Base-by-base conservation (phyloP, 2,329 filamentous ascomycete species). In the Fusarium sp. region DNA sequence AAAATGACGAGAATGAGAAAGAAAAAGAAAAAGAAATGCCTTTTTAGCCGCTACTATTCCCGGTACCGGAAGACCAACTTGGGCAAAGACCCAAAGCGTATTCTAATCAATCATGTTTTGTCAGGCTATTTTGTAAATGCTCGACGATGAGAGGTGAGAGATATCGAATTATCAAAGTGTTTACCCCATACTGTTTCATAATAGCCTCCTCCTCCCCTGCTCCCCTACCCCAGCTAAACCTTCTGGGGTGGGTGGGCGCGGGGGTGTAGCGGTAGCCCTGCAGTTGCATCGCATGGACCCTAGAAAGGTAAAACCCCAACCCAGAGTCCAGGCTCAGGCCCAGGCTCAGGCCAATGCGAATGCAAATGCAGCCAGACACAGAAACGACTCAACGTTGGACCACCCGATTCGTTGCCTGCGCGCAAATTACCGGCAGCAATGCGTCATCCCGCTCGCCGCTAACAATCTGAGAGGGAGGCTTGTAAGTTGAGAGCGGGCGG, bases 101-200 rank as follows among this genome's bases (percentile, higher is more conserved):
- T n/a, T 7, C 35, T 37, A 37, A 37, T 37, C 35, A 37, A 10
- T 37, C 35, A 37, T n/a, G 35, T 10, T 37, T 17, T 37, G 35
- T 37, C 35, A 37, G 35, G 15, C 22, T 47, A 30, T 40, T 46
- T 52, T 43, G 10, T 32, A 41, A 69, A 60, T 59, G 35, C 70
- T 73, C 22, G 32, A 70, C 48, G 47, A 23, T 72, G 65, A 73
- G 54, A 72, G 71, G 67, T 14, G 67, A 73, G 71, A 73, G 70
- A 73, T 73, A 72, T 62, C 64, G 48, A 62, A 61, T 62, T 19
- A 30, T 41, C 44, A 62, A 61, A 37, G 30, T 54, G 46, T 70
- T 73, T 73, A 73, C 71, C 71, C 71, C 71, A 73, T 73, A 74
- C 71, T 74, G 71, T 73, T 73, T 73, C 71, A 71, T 73, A 73